Evolutionary conservation across 2,329 filamentous ascomycete genomes (phyloP), one percentile per base, ranked within the genome.

Genomic region (Fusarium pininemorale): DNA sequence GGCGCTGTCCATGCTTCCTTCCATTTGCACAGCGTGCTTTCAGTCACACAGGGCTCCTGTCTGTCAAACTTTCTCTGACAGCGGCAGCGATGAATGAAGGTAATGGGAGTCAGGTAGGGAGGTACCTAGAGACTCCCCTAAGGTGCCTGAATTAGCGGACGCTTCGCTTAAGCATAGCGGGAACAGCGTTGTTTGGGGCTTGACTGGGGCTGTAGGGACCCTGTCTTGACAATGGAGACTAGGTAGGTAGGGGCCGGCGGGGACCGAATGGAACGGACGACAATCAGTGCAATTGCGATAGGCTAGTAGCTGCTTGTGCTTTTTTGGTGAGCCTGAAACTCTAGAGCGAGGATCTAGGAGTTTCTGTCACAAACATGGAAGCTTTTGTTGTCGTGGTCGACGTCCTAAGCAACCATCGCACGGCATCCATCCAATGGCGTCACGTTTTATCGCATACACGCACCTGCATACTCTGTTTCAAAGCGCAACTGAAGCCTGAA

Each of bases 151-250:
- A 62, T 65, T 72, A 69, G 71, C 66, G 69, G 73, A 51, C 61
- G 66, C 76, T 72, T 78, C 76, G 76, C 76, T 78, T 78, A 78
- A 75, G 72, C 72, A 72, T 70, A 73, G 75, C 75, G 73, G 76
- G 73, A 69, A 75, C 64, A 50, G 73, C 48, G 66, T 66, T 70
- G 69, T 77, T 78, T 77, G 75, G 74, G 75, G 69, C 75, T 72
- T 63, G 59, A 66, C 54, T 72, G 64, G 72, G 72, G 60, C 54
- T 35, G 35, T 26, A 26, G 20, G 39, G 30, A 30, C 63, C 41
- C 56, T 32, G 37, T 41, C 42, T 32, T 63, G 61, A 60, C 61
- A 48, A n/a, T 39, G 35, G 16, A 30, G 42, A 28, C 47, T 54
- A 39, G 51, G 51, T 35, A 15, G 32, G 32, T 35, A 35, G 32